Evolutionary conservation across 768 basidiomycete genomes (phyloP).

Genomic region (Rossbeevera mucosa): DNA sequence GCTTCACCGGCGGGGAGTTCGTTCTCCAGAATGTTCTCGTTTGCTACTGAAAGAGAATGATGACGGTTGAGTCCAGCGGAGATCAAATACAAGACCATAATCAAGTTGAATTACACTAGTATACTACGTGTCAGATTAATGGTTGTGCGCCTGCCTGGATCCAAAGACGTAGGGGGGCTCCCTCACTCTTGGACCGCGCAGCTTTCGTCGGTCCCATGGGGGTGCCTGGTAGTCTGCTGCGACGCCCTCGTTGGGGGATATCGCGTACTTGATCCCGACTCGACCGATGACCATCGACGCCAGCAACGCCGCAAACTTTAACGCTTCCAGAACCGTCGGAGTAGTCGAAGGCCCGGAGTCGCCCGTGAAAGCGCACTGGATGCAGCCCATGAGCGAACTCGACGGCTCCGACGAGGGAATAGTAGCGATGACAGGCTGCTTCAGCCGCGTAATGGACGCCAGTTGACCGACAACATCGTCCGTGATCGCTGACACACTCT

Average conservation of each 20-base stretch:
- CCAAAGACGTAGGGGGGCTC: not conserved
- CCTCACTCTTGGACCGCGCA: conserved; percentile 5
- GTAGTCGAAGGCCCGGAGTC: not conserved
- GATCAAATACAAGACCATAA: not conserved
- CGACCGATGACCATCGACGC: conserved; percentile 39
- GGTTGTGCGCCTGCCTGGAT: conserved; percentile 7
- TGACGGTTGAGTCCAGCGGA: not conserved
- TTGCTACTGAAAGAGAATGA: not conserved
- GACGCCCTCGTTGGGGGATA: conserved; percentile 19
- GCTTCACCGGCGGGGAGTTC: not conserved
- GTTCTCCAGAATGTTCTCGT: conserved; percentile 2
- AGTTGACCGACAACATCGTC: conserved; percentile 14
- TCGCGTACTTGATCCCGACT: conserved; percentile 24
- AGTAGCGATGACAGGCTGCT: not conserved
- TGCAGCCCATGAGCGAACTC: conserved; percentile 13
- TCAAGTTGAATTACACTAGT: too few species aligned
- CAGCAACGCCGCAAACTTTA: conserved; percentile 47
- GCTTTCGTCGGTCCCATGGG: conserved; percentile 34
- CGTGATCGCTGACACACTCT: conserved; percentile 21
- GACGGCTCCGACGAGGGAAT: not conserved
- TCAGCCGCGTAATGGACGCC: conserved; percentile 16
- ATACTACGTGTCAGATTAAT: too few species aligned
- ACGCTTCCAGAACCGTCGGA: conserved; percentile 46
- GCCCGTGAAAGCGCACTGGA: conserved; percentile 6
- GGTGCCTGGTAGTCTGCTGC: conserved; percentile 33